phyloP scores from a whole-genome alignment of 345 rosid genomes.

The Lepidium sativum region DNA sequence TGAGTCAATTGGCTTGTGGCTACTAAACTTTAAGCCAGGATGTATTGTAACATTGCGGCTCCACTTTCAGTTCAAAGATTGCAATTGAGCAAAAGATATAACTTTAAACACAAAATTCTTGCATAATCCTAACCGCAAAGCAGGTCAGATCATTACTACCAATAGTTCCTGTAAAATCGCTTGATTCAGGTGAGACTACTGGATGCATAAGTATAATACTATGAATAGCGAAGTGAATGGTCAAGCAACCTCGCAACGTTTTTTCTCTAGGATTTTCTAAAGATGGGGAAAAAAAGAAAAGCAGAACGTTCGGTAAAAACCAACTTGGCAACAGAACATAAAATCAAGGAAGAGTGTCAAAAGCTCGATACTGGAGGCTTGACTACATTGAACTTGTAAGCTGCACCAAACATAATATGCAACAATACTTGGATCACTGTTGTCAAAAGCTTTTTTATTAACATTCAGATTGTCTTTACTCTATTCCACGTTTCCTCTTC shows the following conservation, averaged over 20 bases:
- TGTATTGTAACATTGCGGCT: neutral
- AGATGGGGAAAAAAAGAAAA: too few species aligned
- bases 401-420: neutral
- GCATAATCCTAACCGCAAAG: neutral
- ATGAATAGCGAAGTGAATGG: neutral
- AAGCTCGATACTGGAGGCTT: neutral
- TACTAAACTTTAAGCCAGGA: neutral
- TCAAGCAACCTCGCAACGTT: neutral
- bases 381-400: neutral
- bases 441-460: neutral
- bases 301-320: too few species aligned
- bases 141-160: neutral
- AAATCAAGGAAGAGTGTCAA: neutral
- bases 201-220: neutral
- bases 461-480: neutral
- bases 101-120: neutral
- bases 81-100: neutral
- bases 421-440: neutral
- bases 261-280: too few species aligned
- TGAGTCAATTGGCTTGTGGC: too few species aligned
- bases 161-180: too few species aligned
- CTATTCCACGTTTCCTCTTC: neutral
- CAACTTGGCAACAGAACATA: neutral
- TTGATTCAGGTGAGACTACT: too few species aligned
- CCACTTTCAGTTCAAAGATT: neutral